A percentile compares a stretch with the other conserved stretches of the same genome.
phyloP scores from a whole-genome alignment of 2,329 filamentous ascomycete genomes.

The Fusarium multiceps region DNA sequence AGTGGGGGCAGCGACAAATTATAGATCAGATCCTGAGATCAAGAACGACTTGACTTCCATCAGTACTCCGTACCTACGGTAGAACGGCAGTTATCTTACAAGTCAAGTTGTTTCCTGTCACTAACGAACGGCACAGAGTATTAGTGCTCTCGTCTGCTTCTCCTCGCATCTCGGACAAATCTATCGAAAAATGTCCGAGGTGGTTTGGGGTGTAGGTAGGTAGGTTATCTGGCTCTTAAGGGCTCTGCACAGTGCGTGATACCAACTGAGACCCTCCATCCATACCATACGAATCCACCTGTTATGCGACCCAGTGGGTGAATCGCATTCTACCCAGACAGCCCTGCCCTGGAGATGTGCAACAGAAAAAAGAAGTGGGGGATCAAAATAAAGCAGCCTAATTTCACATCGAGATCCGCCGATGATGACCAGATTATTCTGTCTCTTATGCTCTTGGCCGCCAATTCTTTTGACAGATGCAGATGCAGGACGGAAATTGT shows the following conservation, averaged over 20 bases:
- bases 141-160: not conserved
- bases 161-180: conserved; percentile 1
- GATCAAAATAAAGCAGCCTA: not conserved
- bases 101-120: not conserved
- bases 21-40: conserved; percentile 5
- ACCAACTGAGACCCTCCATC: conserved; percentile 1
- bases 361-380: not conserved
- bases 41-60: not conserved
- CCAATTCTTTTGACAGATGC: not conserved
- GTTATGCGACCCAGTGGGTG: conserved; percentile 37
- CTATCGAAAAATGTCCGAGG: conserved; percentile 4
- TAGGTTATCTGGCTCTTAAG: conserved; percentile 18
- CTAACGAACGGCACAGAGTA: not conserved
- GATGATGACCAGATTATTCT: not conserved
- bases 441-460: not conserved
- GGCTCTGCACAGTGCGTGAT: conserved; percentile 34
- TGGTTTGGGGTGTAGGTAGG: not conserved
- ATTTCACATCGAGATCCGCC: too few species aligned
- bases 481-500: conserved; percentile 25
- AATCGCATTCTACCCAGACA: conserved; percentile 26
- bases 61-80: too few species aligned
- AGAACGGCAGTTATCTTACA: not conserved
- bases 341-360: not conserved
- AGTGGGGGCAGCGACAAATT: conserved; percentile 16
- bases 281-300: conserved; percentile 17